Evolutionary conservation across 805 yeast genomes (phyloP), one percentile per base, ranked within the genome.

Genomic region (Wickerhamomyces pijperi): DNA sequence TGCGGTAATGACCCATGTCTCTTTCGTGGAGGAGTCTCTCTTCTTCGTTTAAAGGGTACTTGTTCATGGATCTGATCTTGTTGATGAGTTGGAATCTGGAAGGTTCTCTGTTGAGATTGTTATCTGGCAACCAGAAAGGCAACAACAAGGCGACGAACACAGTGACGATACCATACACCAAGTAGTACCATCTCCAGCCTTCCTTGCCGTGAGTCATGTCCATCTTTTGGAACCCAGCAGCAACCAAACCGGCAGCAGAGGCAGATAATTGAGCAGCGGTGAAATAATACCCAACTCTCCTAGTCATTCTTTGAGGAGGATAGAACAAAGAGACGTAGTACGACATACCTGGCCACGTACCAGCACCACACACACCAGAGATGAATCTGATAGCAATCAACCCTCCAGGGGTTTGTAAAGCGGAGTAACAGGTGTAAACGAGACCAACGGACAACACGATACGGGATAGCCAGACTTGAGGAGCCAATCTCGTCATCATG

Each of bases 201-300:
- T 78, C 71, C 42, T 66, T 65, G 2, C 95, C 94, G 25, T 74
- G 61, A 15, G 48, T 61, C 43, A 78, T 79, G 54, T 85, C 88
- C 75, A 85, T 80, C 46, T 72, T 78, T 55, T 85, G 95, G 64
- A 85, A 82, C 0, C 94, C 94, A 3, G 95, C 95, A 40, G 82
- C 74, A 13, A 85, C 85, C 40, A 85, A 68, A 32, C 95, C 95
- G 8, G 88, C 87, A 8, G 76, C 90, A n/a, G 94, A 77, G 1
- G 94, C 88, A 35, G 88, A 77, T n/a, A 85, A 56, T 59, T 85
- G 95, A 1, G 95, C 94, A 17, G 95, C 95, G 2, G 95, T 85
- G 59, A 80, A 85, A 58, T 85, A 85, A 61, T 81, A 85, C 2
- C 95, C 95, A 45, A 85, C 81, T 54, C 95, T 67, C 46, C 74